Evolutionary conservation across 352 stramenopile genomes (phyloP), one percentile per base, ranked within the genome.

Genomic region (Pythium inflatum): DNA sequence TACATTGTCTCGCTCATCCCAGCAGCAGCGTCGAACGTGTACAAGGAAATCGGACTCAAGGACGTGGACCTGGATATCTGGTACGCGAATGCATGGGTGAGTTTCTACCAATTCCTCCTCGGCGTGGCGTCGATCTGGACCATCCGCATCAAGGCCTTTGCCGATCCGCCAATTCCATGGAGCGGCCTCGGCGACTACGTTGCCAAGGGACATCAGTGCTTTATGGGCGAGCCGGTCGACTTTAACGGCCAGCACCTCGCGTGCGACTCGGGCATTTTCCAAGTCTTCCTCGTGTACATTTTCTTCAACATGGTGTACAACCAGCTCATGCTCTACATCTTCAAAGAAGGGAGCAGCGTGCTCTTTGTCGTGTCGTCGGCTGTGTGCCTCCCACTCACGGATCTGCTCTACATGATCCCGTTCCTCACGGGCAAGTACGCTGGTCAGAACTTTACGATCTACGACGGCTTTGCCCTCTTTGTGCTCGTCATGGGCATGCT

Each of bases 31-130:
- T 93, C 87, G 30, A 96, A 96, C 38, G 88, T 93, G 27, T 96
- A 95, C 81, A 96, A 96, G 71, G 89, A 96, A 67, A 93, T 96
- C 54, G 89, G 83, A 14, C 75, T 96, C 22, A 96, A 96, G 66
- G 86, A 91, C 70, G 85, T 92, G 67, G 87, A 95, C 54, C 70
- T 96, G 31, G 89, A 96, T 67, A 92, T 95, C 56, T 96, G 87
- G 86, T 96, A 94, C 71, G 81, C 87, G 36, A 95, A 94, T 60
- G 88, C 88, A 41, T 94, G 85, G 86, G 88, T 95, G 57, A 91
- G 80, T 70, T 81, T 90, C 55, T 96, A 94, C 73, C 89, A 96
- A 71, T 72, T 96, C 2, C 28, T 93, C 33, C 82, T 92, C 22
- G 89, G 86, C 22, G 51, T 87, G 16, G 63, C 75, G 6, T 91